These are phyloP conservation scores for Rhizodiscina lignyota DNA, from an alignment of 495 filamentous ascomycete species.

Conservation along the genomic window DNA sequence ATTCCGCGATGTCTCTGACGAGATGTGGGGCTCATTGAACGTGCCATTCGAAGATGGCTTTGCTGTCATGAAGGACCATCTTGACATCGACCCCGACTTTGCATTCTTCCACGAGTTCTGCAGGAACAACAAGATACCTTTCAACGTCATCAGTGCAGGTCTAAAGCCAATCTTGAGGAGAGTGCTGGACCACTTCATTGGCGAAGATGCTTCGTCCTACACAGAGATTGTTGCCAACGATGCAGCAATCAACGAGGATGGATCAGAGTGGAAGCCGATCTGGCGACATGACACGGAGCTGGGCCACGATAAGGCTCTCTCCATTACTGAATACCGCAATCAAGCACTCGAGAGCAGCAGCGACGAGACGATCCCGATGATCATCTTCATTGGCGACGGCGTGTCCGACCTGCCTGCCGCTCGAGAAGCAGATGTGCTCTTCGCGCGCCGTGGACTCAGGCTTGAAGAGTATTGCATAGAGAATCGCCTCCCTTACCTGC, in stretches of 20 bases:
- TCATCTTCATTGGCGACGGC: slow-evolving; percentile 66
- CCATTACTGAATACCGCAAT: slow-evolving; percentile 41
- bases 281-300: slow-evolving; percentile 53
- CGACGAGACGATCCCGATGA: slow-evolving; percentile 48
- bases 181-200: slow-evolving; percentile 48
- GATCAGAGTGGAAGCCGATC: slow-evolving; percentile 47
- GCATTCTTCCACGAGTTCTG: slow-evolving; percentile 51
- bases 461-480: slow-evolving; percentile 57
- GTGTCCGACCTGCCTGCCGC: slow-evolving; percentile 62
- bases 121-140: slow-evolving; percentile 44
- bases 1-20: slow-evolving; percentile 59
- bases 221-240: slow-evolving; percentile 64
- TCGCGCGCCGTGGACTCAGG: slow-evolving; percentile 49
- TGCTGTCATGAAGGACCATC: slow-evolving; percentile 43
- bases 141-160: slow-evolving; percentile 59
- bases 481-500: slow-evolving; percentile 42
- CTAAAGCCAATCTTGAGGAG: slow-evolving; percentile 46
- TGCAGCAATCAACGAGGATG: slow-evolving; percentile 40
- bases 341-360: slow-evolving; percentile 35
- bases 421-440: slow-evolving; percentile 59
- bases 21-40: slow-evolving; percentile 57
- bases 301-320: slow-evolving; percentile 55
- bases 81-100: slow-evolving; percentile 53
- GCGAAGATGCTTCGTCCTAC: slow-evolving; percentile 37
- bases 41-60: slow-evolving; percentile 63